These are phyloP conservation scores for Eucalyptus cladocalyx DNA, from an alignment of 345 rosid species.

Conservation along the genomic window DNA sequence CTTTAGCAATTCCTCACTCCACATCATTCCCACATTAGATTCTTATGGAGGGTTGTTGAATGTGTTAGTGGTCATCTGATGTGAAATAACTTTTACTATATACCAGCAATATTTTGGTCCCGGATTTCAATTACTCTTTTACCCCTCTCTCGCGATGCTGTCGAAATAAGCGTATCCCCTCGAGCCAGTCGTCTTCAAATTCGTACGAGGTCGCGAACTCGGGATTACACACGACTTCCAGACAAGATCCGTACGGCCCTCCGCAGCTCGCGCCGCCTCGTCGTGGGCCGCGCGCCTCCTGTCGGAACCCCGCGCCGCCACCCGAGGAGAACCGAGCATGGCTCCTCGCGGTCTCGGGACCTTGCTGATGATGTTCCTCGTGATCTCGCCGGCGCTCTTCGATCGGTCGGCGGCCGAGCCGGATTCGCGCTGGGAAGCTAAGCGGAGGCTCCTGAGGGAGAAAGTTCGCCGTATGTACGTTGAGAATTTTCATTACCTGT, in stretches of 20 bases:
- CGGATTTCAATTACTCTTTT: background rate
- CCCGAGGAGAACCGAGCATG: background rate
- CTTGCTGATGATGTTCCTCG: slow-evolving; percentile 6
- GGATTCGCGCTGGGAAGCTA: slow-evolving; percentile 41
- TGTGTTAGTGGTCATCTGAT: background rate
- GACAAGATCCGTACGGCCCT: background rate
- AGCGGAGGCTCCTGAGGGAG: slow-evolving; percentile 61
- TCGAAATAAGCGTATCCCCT: background rate
- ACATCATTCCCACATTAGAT: no score
- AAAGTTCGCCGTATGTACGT: slow-evolving; percentile 83
- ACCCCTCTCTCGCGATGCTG: background rate
- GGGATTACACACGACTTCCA: background rate
- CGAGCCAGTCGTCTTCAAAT: background rate
- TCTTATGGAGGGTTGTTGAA: no score
- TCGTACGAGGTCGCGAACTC: background rate
- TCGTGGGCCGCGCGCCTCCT: background rate
- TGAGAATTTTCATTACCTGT: background rate
- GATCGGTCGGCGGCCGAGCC: slow-evolving; percentile 8
- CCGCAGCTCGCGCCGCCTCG: background rate
- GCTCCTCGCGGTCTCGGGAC: background rate
- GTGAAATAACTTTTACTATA: background rate
- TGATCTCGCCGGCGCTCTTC: slow-evolving; percentile 17
- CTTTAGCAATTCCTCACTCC: no score
- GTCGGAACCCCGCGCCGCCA: background rate
- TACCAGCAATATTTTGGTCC: background rate